These are phyloP conservation scores for Penicillium sp. DNA, from an alignment of 2,329 filamentous ascomycete genomes.

Conservation along the genomic window DNA sequence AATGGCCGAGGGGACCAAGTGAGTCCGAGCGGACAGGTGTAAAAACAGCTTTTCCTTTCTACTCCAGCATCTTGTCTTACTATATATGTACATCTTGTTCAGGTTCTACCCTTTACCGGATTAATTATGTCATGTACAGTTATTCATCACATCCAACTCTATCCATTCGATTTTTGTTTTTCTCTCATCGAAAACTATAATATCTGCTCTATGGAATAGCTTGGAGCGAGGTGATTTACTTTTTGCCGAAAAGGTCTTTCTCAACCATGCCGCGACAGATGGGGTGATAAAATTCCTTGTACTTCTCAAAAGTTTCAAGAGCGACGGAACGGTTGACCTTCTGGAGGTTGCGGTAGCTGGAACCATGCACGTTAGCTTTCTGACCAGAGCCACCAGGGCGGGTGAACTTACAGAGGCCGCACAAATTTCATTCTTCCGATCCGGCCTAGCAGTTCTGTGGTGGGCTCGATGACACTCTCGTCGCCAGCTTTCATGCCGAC, in stretches of 20 bases:
- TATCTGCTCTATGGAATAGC: neutral
- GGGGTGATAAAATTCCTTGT: conserved; percentile 91
- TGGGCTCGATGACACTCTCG: conserved; percentile 64
- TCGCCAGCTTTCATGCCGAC: conserved; percentile 76
- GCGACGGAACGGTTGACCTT: conserved; percentile 73
- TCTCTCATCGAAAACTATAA: neutral
- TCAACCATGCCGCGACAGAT: conserved; percentile 84
- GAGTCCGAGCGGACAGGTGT: conserved; percentile 1
- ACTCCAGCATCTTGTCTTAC: conserved; percentile 1
- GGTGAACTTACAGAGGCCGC: conserved; percentile 64
- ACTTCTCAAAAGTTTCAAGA: conserved; percentile 77
- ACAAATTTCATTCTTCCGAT: conserved; percentile 99
- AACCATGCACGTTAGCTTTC: conserved; percentile 12
- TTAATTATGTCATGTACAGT: conserved; percentile 15
- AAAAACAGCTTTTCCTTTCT: conserved; percentile 1
- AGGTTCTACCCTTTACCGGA: neutral
- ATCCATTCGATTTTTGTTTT: neutral
- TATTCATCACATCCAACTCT: conserved; percentile 6
- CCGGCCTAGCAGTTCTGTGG: conserved; percentile 70
- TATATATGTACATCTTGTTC: neutral
- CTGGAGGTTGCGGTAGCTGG: conserved; percentile 63
- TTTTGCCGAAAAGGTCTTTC: conserved; percentile 68
- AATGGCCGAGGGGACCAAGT: conserved; percentile 36
- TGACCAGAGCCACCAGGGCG: neutral
- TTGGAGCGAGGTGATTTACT: conserved; percentile 11